phyloP scores from a whole-genome alignment of 1,139 yeast genomes.

The Pichia sp. region DNA sequence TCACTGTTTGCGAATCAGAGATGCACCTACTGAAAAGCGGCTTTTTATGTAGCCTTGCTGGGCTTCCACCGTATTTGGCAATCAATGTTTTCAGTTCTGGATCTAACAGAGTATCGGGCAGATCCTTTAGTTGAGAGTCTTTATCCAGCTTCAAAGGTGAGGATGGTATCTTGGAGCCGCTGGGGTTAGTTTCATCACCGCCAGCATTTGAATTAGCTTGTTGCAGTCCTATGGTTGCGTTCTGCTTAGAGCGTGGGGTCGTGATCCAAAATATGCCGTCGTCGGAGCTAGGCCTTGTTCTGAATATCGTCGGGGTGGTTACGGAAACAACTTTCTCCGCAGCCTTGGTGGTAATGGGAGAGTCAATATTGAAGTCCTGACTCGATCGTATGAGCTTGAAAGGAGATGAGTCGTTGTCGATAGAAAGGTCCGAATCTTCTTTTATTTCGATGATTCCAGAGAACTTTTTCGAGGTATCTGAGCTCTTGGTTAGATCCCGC shows the following conservation, averaged over 20 bases:
- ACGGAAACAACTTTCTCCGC: neutral
- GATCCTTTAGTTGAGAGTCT: constrained; percentile 3
- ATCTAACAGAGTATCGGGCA: constrained; percentile 21
- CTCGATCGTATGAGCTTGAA: constrained; percentile 16
- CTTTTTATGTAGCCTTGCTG: neutral
- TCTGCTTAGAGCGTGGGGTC: constrained; percentile 23
- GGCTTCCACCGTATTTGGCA: constrained; percentile 20
- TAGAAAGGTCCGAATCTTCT: constrained; percentile 14
- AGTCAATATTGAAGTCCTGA: constrained; percentile 16
- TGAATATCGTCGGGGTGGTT: constrained; percentile 6
- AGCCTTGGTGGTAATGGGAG: neutral
- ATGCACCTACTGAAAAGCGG: constrained; percentile 15
- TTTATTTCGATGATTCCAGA: constrained; percentile 5
- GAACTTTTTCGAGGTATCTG: constrained; percentile 1
- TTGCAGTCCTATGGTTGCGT: neutral
- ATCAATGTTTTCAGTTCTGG: constrained; percentile 27
- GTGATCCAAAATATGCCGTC: constrained; percentile 34
- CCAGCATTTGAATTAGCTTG: neutral
- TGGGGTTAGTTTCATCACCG: neutral
- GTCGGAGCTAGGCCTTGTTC: constrained; percentile 27
- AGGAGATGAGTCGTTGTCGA: constrained; percentile 11
- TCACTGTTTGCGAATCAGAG: constrained; percentile 25
- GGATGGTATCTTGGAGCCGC: constrained; percentile 14
- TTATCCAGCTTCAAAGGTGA: constrained; percentile 16
- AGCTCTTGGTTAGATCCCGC: constrained; percentile 5